A percentile compares a stretch with the other conserved stretches of the same genome.
phyloP scores from a whole-genome alignment of 805 yeast species.

The Cyberlindnera japonica region DNA sequence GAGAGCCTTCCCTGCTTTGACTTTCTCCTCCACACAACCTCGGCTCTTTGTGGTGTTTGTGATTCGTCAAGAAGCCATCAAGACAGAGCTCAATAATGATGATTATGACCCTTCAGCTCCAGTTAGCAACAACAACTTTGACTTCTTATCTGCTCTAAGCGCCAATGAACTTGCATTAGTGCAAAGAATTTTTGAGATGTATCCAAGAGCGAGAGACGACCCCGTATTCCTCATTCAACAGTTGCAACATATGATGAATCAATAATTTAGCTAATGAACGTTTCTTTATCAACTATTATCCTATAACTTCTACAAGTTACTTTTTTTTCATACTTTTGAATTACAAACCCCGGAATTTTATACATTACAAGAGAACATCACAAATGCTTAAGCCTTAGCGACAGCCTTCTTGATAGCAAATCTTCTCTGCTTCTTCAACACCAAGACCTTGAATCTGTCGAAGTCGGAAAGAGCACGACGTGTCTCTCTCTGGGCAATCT shows the following conservation, averaged over 20 bases:
- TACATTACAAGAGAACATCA: slow-evolving; percentile 15
- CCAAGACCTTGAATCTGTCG: slow-evolving; percentile 99
- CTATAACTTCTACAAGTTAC: neutral
- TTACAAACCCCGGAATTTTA: slow-evolving; percentile 11
- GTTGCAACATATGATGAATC: slow-evolving; percentile 15
- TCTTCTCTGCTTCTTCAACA: slow-evolving; percentile 96
- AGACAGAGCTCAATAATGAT: slow-evolving; percentile 1
- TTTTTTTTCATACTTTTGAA: slow-evolving; percentile 2
- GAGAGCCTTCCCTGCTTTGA: slow-evolving; percentile 3
- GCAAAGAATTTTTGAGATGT: slow-evolving; percentile 20
- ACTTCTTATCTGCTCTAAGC: slow-evolving; percentile 18
- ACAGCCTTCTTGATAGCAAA: slow-evolving; percentile 92
- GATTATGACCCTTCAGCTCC: slow-evolving; percentile 4
- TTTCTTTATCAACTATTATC: neutral
- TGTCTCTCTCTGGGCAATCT: slow-evolving; percentile 91
- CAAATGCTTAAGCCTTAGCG: slow-evolving; percentile 73
- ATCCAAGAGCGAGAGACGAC: slow-evolving; percentile 22
- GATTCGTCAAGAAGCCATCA: slow-evolving; percentile 22
- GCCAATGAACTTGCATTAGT: slow-evolving; percentile 21
- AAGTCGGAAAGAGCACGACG: slow-evolving; percentile 93
- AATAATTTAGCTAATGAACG: neutral
- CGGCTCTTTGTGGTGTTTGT: slow-evolving; percentile 21
- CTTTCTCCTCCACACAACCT: slow-evolving; percentile 3
- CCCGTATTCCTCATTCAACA: slow-evolving; percentile 21
- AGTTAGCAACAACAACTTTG: slow-evolving; percentile 12